These are phyloP conservation scores for Trichoderma gracile DNA, from an alignment of 2,329 filamentous ascomycete species.

Conservation along the genomic window DNA sequence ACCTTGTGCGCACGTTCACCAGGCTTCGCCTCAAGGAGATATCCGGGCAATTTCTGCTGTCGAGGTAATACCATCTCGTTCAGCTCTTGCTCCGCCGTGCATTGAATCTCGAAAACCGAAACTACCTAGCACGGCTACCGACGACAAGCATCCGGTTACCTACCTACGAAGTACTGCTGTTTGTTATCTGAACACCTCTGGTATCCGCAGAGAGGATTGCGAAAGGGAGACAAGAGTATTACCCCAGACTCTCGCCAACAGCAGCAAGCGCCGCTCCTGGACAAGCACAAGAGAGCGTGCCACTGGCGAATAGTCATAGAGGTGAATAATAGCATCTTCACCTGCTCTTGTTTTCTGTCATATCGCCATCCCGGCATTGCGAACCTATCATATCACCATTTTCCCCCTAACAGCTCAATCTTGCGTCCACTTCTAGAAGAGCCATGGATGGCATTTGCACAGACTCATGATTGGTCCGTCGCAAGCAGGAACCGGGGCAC, in stretches of 20 bases:
- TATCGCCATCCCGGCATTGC: background rate
- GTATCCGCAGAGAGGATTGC: no score
- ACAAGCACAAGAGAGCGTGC: background rate
- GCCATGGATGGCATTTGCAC: constrained; percentile 25
- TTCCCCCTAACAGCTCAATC: constrained; percentile 18
- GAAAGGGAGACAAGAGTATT: no score
- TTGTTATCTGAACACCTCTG: background rate
- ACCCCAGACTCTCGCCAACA: constrained; percentile 4
- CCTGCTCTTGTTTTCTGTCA: background rate
- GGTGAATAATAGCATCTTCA: constrained; percentile 6
- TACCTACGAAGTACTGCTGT: background rate
- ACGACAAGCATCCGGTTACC: background rate
- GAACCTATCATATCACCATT: background rate
- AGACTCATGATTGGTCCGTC: constrained; percentile 25
- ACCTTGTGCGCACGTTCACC: background rate
- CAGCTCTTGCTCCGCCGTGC: no score
- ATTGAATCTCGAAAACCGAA: background rate
- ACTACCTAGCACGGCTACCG: background rate
- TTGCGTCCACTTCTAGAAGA: constrained; percentile 35
- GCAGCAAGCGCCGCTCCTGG: background rate
- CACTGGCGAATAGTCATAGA: background rate
- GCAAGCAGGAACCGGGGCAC: background rate
- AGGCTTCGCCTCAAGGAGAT: background rate
- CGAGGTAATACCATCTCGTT: no score
- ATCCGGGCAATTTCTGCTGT: background rate